Percentiles rank a stretch among this genome's conserved stretches.
These are phyloP conservation scores for Aegilops tauschii DNA, from an alignment of 176 grass and related monocot genomes.

Conservation along the genomic window DNA sequence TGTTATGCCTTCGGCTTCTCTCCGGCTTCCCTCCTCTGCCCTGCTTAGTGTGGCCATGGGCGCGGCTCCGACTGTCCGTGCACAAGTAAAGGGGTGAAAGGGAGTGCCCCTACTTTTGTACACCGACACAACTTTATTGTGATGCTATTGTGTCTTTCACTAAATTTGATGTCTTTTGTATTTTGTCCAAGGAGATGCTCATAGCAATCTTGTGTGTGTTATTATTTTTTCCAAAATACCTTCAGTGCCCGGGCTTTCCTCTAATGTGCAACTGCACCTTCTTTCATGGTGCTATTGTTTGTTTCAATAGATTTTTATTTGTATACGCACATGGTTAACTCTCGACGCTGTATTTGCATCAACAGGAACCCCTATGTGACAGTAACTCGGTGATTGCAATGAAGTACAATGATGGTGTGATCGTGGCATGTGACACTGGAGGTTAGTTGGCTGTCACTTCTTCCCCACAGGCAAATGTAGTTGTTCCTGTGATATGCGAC, in stretches of 20 bases:
- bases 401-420: slow-evolving; percentile 98
- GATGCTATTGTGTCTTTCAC: not conserved
- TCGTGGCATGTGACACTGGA: slow-evolving; percentile 89
- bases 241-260: not conserved
- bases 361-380: slow-evolving; percentile 96
- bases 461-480: not conserved
- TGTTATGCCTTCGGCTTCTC: no score
- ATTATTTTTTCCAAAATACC: not conserved
- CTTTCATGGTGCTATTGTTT: not conserved
- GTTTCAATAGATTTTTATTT: not conserved
- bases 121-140: no score
- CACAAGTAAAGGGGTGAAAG: no score
- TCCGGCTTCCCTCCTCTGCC: no score
- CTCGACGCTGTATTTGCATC: not conserved
- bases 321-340: not conserved
- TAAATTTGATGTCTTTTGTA: not conserved
- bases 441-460: slow-evolving; percentile 34
- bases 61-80: no score
- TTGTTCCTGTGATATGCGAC: not conserved
- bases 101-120: no score
- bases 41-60: no score
- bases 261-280: not conserved
- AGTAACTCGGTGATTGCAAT: slow-evolving; percentile 90
- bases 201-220: not conserved
- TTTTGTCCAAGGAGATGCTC: not conserved